Evolutionary conservation across 768 basidiomycete genomes (phyloP).

Genomic region (Collybia mongolica): DNA sequence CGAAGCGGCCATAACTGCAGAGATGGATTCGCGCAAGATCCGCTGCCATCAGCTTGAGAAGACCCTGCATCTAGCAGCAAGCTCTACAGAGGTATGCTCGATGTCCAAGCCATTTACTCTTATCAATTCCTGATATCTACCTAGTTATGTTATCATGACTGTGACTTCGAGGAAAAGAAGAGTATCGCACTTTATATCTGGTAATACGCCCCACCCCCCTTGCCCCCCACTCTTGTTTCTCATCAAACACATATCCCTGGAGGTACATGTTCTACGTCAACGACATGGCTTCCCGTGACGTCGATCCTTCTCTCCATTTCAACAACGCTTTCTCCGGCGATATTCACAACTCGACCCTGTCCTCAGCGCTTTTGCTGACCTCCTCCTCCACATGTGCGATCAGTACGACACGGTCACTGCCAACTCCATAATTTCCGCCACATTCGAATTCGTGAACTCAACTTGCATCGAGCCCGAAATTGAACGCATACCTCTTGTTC

Average conservation of each 20-base stretch:
- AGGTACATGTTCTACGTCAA: constrained; percentile 11
- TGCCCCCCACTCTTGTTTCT: background rate
- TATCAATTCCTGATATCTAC: background rate
- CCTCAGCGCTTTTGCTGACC: constrained; percentile 3
- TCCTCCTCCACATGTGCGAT: constrained; percentile 7
- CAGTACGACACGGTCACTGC: constrained; percentile 6
- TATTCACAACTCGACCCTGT: constrained; percentile 11
- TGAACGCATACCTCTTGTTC: background rate
- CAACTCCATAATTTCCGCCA: constrained; percentile 9
- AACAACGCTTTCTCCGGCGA: constrained; percentile 10
- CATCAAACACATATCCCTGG: background rate
- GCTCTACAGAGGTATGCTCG: constrained; percentile 7
- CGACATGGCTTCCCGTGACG: constrained; percentile 3
- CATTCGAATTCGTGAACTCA: constrained; percentile 7
- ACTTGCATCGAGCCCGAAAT: constrained; percentile 6
- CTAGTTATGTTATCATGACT: background rate
- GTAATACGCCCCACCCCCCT: background rate
- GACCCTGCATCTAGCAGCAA: constrained; percentile 9
- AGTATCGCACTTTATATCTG: constrained; percentile 4
- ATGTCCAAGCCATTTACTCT: background rate
- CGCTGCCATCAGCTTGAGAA: constrained; percentile 6
- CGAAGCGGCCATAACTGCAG: constrained; percentile 8
- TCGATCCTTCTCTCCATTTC: constrained; percentile 5
- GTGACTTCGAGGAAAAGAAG: constrained; percentile 1
- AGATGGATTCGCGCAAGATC: constrained; percentile 5